phyloP scores from a whole-genome alignment of 1,284 basidiomycete species.

The Inonotus hispidus region DNA sequence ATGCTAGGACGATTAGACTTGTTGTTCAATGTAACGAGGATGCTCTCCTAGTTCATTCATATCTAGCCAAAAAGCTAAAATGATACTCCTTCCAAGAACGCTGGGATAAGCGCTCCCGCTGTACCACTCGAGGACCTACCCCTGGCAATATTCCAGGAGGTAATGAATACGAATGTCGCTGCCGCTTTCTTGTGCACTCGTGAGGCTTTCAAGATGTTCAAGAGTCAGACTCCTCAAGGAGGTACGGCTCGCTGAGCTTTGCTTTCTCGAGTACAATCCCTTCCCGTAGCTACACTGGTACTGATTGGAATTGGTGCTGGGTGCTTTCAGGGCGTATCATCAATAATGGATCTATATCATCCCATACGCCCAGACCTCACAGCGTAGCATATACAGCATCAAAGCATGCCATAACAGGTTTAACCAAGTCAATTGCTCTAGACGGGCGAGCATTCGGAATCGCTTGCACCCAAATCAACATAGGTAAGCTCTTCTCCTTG shows the following conservation, averaged over 20 bases:
- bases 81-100: conserved; percentile 42
- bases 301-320: too few species aligned
- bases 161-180: conserved; percentile 67
- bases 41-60: conserved; percentile 1
- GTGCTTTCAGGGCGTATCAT: conserved; percentile 59
- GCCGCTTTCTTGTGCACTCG: conserved; percentile 73
- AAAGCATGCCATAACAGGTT: conserved; percentile 73
- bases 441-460: conserved; percentile 74
- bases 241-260: conserved; percentile 36
- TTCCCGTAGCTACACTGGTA: too few species aligned
- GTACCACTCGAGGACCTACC: conserved; percentile 60
- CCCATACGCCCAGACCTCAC: conserved; percentile 66
- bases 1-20: conserved; percentile 63
- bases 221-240: conserved; percentile 63
- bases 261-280: too few species aligned
- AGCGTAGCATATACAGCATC: conserved; percentile 66
- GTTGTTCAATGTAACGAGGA: conserved; percentile 67
- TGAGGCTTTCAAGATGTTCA: conserved; percentile 74
- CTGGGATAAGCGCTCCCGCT: conserved; percentile 49
- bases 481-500: conserved; percentile 41
- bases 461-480: conserved; percentile 75
- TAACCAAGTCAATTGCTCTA: conserved; percentile 70
- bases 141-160: conserved; percentile 54
- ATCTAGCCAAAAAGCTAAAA: not conserved
- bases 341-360: conserved; percentile 80